These are phyloP conservation scores for Colletotrichum sp. DNA, from an alignment of 2,329 filamentous ascomycete species.

Conservation along the genomic window DNA sequence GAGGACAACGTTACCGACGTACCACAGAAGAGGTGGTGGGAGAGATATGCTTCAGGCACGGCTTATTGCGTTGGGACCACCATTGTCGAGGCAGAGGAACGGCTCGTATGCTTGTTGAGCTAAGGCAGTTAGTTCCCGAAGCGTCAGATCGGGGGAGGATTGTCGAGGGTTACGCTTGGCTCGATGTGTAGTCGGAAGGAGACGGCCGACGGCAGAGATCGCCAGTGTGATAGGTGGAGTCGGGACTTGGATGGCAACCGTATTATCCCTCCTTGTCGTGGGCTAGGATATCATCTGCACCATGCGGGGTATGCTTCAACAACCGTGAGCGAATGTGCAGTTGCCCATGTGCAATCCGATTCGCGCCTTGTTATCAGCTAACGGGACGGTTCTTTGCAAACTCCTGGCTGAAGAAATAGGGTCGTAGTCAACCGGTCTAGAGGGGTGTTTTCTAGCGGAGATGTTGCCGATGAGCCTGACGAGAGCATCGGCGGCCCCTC, in stretches of 20 bases:
- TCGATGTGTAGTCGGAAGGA: constrained; percentile 18
- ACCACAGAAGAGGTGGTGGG: background rate
- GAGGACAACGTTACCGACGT: constrained; percentile 5
- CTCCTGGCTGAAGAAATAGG: background rate
- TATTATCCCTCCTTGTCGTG: background rate
- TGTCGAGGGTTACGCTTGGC: constrained; percentile 8
- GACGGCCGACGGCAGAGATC: constrained; percentile 14
- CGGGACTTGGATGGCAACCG: background rate
- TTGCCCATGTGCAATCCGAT: background rate
- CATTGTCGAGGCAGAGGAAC: background rate
- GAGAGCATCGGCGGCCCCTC: background rate
- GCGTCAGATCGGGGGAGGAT: background rate
- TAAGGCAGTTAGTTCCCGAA: constrained; percentile 6
- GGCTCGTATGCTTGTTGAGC: background rate
- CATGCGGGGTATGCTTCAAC: constrained; percentile 6
- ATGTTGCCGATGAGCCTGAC: constrained; percentile 9
- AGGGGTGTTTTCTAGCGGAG: background rate
- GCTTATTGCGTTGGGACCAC: background rate
- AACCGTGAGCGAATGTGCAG: background rate
- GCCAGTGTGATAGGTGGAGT: constrained; percentile 14
- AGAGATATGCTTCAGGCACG: background rate
- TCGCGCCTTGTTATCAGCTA: background rate
- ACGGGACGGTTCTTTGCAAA: background rate
- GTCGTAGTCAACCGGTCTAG: background rate
- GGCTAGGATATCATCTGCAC: background rate